phyloP scores from a whole-genome alignment of 768 basidiomycete genomes.

The Russula sp. region DNA sequence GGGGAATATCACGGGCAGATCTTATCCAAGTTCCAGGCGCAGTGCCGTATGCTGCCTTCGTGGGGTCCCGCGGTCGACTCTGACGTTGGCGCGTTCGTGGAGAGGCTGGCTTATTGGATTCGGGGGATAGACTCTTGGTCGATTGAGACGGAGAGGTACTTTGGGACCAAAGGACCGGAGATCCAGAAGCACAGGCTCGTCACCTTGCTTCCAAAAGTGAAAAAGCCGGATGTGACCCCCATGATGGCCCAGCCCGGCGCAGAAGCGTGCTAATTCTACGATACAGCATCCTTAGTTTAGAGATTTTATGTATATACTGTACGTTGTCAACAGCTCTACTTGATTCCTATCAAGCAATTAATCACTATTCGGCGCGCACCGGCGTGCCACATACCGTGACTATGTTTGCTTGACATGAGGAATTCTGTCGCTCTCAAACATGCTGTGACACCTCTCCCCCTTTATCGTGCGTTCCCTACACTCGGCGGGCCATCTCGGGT shows the following conservation, averaged over 20 bases:
- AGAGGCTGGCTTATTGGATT: conserved; percentile 36
- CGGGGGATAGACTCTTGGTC: conserved; percentile 29
- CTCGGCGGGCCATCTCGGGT: too few species aligned
- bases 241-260: conserved; percentile 6
- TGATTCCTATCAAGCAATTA: too few species aligned
- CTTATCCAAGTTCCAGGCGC: conserved; percentile 29
- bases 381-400: too few species aligned
- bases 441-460: too few species aligned
- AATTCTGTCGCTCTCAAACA: too few species aligned
- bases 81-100: conserved; percentile 30
- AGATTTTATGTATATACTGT: too few species aligned
- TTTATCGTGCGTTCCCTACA: too few species aligned
- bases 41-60: conserved; percentile 27
- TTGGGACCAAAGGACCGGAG: conserved; percentile 26
- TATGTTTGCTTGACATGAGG: too few species aligned
- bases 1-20: conserved; percentile 28
- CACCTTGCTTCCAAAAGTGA: conserved; percentile 5
- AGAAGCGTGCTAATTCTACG: too few species aligned
- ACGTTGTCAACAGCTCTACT: too few species aligned
- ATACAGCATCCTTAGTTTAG: too few species aligned
- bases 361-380: too few species aligned
- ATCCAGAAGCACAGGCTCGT: conserved; percentile 21
- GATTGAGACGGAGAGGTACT: conserved; percentile 33
- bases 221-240: background rate
- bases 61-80: conserved; percentile 29